Conservation (phyloP, 305 asterid species). For the Solanum hybrid region DNA sequence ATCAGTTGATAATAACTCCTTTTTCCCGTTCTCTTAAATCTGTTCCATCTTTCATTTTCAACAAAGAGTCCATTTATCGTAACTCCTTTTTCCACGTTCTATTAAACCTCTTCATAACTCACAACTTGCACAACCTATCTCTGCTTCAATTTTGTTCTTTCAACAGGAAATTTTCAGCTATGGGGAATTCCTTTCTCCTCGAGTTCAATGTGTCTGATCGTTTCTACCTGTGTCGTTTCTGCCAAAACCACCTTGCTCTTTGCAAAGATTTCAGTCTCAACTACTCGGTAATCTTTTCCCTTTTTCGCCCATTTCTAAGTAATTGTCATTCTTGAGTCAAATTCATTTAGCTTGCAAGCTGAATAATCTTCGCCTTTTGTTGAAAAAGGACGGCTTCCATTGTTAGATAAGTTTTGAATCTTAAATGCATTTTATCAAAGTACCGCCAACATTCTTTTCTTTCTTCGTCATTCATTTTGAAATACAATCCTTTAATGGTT, state of each 20-base stretch:
- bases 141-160: background rate
- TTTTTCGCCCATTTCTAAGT: background rate
- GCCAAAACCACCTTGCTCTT: background rate
- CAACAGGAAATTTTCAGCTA: background rate
- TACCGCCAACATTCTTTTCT: no score
- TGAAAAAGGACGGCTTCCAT: background rate
- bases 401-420: background rate
- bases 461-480: no score
- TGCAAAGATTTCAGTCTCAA: background rate
- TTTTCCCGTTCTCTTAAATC: background rate
- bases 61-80: background rate
- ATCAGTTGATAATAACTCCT: background rate
- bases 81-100: background rate
- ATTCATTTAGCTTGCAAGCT: background rate
- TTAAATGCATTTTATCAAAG: no score
- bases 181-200: background rate
- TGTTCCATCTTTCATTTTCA: background rate
- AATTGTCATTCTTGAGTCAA: background rate
- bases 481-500: no score
- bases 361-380: background rate
- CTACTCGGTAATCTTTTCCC: background rate
- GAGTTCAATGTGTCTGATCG: background rate
- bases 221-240: background rate
- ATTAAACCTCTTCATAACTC: background rate
- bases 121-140: background rate